Percentiles rank a stretch among this genome's conserved stretches.
Evolutionary conservation across 148 eudicot species (phyloP).

Genomic region (Silene conica): DNA sequence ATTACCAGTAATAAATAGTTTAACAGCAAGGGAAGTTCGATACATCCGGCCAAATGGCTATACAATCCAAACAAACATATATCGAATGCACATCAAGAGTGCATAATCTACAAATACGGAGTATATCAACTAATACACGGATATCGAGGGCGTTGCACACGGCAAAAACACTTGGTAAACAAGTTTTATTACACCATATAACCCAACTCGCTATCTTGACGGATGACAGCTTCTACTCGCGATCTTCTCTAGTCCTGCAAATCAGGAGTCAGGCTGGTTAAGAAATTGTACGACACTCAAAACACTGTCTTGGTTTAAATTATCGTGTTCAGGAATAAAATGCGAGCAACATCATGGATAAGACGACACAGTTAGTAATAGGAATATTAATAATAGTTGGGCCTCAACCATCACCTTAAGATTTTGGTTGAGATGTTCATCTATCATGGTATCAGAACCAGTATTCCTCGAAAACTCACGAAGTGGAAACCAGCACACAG

Average conservation of each 20-base stretch:
- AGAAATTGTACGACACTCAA: not conserved
- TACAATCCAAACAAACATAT: not conserved
- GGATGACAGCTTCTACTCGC: not conserved
- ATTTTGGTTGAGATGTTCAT: too few species aligned
- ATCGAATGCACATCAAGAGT: too few species aligned
- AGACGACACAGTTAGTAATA: too few species aligned
- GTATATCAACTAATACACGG: too few species aligned
- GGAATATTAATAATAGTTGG: too few species aligned
- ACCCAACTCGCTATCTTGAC: not conserved
- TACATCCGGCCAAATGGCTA: not conserved
- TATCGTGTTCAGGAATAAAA: not conserved
- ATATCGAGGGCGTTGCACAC: not conserved
- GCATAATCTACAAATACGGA: too few species aligned
- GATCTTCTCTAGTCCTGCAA: conserved; percentile 24
- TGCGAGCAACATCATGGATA: not conserved
- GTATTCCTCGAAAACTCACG: too few species aligned
- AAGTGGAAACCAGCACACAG: too few species aligned
- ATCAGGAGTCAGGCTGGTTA: not conserved
- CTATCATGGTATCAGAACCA: too few species aligned
- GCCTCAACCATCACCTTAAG: too few species aligned
- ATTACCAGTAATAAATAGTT: too few species aligned
- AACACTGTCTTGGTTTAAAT: not conserved
- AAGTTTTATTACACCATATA: not conserved
- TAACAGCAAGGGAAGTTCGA: not conserved
- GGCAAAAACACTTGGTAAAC: not conserved